These are phyloP conservation scores for Colletotrichum sp. DNA, from an alignment of 2,329 filamentous ascomycete species.

Conservation along the genomic window DNA sequence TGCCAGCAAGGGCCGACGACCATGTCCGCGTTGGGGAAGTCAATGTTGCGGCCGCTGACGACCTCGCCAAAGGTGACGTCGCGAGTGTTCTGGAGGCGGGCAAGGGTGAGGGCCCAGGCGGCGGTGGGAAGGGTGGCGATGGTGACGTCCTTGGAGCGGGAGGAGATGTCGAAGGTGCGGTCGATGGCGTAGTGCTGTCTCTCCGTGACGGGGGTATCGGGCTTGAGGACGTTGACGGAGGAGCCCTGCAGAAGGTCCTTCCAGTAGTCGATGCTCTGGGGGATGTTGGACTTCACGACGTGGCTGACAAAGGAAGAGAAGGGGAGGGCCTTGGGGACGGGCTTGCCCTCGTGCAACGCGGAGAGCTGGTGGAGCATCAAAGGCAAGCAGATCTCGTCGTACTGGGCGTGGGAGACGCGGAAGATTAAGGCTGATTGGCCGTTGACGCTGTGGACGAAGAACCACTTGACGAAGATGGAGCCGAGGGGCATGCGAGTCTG, in stretches of 20 bases:
- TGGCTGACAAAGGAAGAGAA: conserved; percentile 54
- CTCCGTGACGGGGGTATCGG: conserved; percentile 38
- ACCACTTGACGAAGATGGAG: conserved; percentile 65
- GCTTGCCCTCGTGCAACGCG: conserved; percentile 47
- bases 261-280: conserved; percentile 66
- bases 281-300: conserved; percentile 43
- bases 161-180: conserved; percentile 48
- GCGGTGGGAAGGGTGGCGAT: conserved; percentile 70
- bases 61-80: conserved; percentile 73
- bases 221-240: conserved; percentile 47
- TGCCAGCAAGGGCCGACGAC: conserved; percentile 72
- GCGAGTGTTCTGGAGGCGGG: conserved; percentile 52
- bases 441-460: conserved; percentile 47
- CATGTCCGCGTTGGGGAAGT: conserved; percentile 57
- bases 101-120: conserved; percentile 68
- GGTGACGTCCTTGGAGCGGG: conserved; percentile 60
- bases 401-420: conserved; percentile 72
- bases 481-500: conserved; percentile 61
- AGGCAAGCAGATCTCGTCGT: conserved; percentile 71
- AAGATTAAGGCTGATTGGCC: conserved; percentile 54
- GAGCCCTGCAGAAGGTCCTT: conserved; percentile 61
- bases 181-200: conserved; percentile 47
- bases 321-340: conserved; percentile 37
- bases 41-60: conserved; percentile 67
- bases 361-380: conserved; percentile 66